Evolutionary conservation across 306 rosid genomes (phyloP), one percentile per base, ranked within the genome.

Genomic region (Dicorynia guianensis): DNA sequence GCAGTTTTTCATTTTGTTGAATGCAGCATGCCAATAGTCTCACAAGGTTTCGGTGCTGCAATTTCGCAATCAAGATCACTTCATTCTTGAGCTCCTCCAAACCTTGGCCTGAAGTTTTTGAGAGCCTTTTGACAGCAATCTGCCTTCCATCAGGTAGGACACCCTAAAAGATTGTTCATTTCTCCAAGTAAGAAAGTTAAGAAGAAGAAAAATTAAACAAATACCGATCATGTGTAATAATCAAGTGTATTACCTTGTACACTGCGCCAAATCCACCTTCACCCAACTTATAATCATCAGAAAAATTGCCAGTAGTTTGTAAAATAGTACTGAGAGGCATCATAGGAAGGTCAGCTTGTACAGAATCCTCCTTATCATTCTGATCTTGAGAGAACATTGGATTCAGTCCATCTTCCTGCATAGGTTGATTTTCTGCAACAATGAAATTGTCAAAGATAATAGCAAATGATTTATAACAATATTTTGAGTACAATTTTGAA

Each of bases 21-120:
- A 86, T 61, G 84, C 90, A 67, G 48, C 87, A 86, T 14, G 88
- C 93, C 62, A 92, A 54, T 15, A 92, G 83, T 85, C 89, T 83
- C 36, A 89, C 91, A 38, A 91, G 90, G 84, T 89, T 92, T 14
- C 84, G 65, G 14, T 88, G 96, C 58, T 92, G 97, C 76, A 92
- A 89, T 79, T 86, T 89, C 0, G 87, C 88, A 19, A 89, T 82
- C 67, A 88, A 78, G 53, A 80, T 30, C 15, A 89, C 87, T 75
- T 83, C 87, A 75, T 79, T 83, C 78, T 70, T 83, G 34, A 83
- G 75, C 58, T 83, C 87, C 49, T 50, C 80, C 12, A 5, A 64
- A 20, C 84, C 84, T 75, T 83, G 81, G 43, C 59, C 58, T 0
- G 84, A 83, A 25, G 72, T 75, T 83, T 79, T 83, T 65, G 87